Conservation (phyloP, 164 flowering plant genomes). For the Chimonanthus salicifolius region DNA sequence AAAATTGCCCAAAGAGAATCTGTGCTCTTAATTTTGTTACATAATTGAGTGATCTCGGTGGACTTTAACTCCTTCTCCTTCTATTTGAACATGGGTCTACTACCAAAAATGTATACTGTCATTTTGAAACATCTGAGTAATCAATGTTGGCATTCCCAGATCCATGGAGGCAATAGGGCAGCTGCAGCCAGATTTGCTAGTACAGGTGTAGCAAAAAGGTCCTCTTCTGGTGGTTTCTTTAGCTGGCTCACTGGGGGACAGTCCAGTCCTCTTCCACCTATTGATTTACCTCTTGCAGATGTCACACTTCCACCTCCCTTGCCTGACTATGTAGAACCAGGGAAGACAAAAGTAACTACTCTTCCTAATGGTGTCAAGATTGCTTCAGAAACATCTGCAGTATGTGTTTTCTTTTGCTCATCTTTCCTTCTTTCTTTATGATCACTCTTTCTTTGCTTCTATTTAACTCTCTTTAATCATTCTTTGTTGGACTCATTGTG, state of each 20-base stretch:
- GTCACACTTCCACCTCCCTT: conserved; percentile 58
- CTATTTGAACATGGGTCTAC: background rate
- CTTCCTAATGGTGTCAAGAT: conserved; percentile 76
- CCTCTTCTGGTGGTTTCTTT: conserved; percentile 60
- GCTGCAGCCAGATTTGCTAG: conserved; percentile 46
- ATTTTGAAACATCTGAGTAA: background rate
- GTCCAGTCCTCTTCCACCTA: conserved; percentile 43
- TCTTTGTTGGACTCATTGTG: background rate
- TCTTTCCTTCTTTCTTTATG: background rate
- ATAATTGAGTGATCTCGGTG: background rate
- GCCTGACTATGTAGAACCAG: conserved; percentile 75
- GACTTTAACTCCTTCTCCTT: background rate
- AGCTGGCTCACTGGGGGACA: conserved; percentile 68
- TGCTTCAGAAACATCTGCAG: conserved; percentile 77
- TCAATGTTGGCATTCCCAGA: conserved; percentile 23
- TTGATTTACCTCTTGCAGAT: conserved; percentile 62
- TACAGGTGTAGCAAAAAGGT: conserved; percentile 36
- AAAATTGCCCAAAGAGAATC: too few species aligned
- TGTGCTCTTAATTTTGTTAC: too few species aligned
- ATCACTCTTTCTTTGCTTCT: background rate
- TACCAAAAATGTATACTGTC: background rate
- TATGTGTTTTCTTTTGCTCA: conserved; percentile 19
- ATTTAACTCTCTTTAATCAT: background rate
- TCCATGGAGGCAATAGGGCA: conserved; percentile 16
- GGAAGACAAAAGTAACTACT: conserved; percentile 68